phyloP scores from a whole-genome alignment of 441 rosid species.

The Biscutella auriculata region DNA sequence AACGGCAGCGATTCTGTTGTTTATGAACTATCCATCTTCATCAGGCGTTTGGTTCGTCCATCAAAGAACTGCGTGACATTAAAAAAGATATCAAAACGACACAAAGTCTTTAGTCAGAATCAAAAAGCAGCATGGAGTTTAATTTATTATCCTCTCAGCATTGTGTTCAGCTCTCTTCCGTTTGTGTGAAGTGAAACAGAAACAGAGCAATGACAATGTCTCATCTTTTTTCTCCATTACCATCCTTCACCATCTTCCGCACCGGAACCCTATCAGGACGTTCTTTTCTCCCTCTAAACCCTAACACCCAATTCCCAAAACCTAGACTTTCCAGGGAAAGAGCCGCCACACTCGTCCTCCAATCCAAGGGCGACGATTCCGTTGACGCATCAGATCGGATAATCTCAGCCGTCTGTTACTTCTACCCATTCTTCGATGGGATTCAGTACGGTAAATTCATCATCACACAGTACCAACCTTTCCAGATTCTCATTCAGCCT shows the following conservation, averaged over 20 bases:
- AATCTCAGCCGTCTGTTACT: slow-evolving; percentile 77
- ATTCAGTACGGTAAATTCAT: slow-evolving; percentile 77
- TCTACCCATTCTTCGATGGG: slow-evolving; percentile 87
- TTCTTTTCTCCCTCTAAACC: slow-evolving; percentile 12
- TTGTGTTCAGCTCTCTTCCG: background rate
- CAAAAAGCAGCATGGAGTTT: slow-evolving; percentile 3
- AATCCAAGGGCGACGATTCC: slow-evolving; percentile 44
- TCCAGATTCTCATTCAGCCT: slow-evolving; percentile 61
- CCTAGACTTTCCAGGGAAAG: slow-evolving; percentile 15
- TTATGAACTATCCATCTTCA: background rate
- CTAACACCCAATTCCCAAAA: slow-evolving; percentile 2
- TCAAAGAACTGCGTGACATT: background rate
- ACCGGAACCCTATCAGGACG: slow-evolving; percentile 21
- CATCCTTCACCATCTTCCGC: slow-evolving; percentile 19
- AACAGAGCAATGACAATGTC: slow-evolving; percentile 36
- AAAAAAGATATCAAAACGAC: background rate
- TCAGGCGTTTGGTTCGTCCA: background rate
- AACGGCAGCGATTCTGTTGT: no score
- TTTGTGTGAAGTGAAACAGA: slow-evolving; percentile 12
- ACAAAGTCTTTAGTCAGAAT: background rate
- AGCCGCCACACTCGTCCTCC: slow-evolving; percentile 22
- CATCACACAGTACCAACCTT: slow-evolving; percentile 49
- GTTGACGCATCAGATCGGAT: slow-evolving; percentile 67
- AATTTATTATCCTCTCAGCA: slow-evolving; percentile 17
- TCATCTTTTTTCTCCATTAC: slow-evolving; percentile 27